phyloP scores from a whole-genome alignment of 2,329 filamentous ascomycete genomes.

The Alternaria sp. region DNA sequence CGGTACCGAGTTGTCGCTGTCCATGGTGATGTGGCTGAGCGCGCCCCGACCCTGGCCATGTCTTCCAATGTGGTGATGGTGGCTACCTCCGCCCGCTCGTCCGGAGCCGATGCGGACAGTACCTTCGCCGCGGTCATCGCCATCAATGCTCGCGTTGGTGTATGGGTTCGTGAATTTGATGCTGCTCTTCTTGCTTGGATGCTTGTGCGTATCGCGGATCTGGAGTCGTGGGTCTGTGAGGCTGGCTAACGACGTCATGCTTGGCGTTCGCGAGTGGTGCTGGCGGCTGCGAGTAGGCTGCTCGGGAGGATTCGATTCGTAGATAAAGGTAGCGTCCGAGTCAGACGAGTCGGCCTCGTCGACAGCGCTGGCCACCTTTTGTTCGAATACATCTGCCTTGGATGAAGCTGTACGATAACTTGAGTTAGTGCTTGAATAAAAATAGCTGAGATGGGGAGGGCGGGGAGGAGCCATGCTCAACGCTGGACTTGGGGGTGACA shows the following conservation, averaged over 20 bases:
- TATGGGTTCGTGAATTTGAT: conserved; percentile 92
- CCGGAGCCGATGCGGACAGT: conserved; percentile 51
- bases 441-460: conserved; percentile 40
- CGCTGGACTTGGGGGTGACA: conserved; percentile 37
- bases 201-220: conserved; percentile 67
- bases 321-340: conserved; percentile 98
- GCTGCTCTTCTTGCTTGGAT: conserved; percentile 79
- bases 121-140: conserved; percentile 50
- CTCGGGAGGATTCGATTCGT: conserved; percentile 90
- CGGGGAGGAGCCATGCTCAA: conserved; percentile 30
- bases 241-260: conserved; percentile 80
- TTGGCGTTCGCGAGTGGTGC: conserved; percentile 88
- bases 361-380: conserved; percentile 92
- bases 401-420: conserved; percentile 71
- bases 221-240: conserved; percentile 65
- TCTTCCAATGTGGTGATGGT: conserved; percentile 81
- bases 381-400: conserved; percentile 98
- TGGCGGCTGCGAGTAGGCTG: conserved; percentile 72
- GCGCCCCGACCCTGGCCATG: conserved; percentile 75
- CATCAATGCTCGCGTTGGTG: conserved; percentile 64
- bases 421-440: conserved; percentile 46
- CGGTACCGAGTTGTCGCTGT: conserved; percentile 68
- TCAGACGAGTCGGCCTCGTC: conserved; percentile 97
- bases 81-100: conserved; percentile 65
- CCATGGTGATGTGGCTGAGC: conserved; percentile 70